Conservation (phyloP, 1,284 basidiomycete species). For the Fomitopsis palustris region DNA sequence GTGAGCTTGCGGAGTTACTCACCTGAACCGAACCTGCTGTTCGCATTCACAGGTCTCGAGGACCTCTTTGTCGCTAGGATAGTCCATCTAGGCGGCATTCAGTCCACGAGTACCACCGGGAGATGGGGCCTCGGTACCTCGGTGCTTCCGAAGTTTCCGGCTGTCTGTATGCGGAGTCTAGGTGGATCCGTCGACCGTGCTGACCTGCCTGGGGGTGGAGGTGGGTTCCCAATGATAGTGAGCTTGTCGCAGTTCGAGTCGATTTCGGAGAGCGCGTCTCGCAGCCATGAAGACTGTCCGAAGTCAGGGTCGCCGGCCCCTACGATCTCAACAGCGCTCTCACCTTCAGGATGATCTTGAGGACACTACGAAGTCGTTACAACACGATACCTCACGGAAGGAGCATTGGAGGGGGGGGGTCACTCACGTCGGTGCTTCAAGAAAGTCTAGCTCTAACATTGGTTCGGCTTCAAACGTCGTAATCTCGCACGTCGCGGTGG, state of each 20-base stretch:
- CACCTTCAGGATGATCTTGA: constrained; percentile 88
- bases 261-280: constrained; percentile 87
- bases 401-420: neutral
- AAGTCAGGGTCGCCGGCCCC: neutral
- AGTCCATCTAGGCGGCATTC: constrained; percentile 70
- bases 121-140: constrained; percentile 43
- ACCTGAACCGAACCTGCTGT: constrained; percentile 72
- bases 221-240: constrained; percentile 77
- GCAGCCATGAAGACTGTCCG: constrained; percentile 81
- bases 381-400: neutral
- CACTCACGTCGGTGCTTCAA: constrained; percentile 61
- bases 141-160: constrained; percentile 78
- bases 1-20: constrained; percentile 10
- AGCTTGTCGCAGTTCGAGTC: constrained; percentile 82
- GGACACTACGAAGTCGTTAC: constrained; percentile 40
- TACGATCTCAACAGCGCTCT: constrained; percentile 7
- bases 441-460: constrained; percentile 76
- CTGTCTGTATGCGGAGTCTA: constrained; percentile 73
- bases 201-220: constrained; percentile 28
- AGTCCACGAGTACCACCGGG: neutral
- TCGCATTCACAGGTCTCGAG: constrained; percentile 85
- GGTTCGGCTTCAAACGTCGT: constrained; percentile 84
- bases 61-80: constrained; percentile 86
- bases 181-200: constrained; percentile 40
- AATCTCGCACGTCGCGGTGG: constrained; percentile 87